Percentiles rank a stretch among this genome's conserved stretches.
These are phyloP conservation scores for Kokia cookei DNA, from an alignment of 441 rosid species.

Conservation along the genomic window DNA sequence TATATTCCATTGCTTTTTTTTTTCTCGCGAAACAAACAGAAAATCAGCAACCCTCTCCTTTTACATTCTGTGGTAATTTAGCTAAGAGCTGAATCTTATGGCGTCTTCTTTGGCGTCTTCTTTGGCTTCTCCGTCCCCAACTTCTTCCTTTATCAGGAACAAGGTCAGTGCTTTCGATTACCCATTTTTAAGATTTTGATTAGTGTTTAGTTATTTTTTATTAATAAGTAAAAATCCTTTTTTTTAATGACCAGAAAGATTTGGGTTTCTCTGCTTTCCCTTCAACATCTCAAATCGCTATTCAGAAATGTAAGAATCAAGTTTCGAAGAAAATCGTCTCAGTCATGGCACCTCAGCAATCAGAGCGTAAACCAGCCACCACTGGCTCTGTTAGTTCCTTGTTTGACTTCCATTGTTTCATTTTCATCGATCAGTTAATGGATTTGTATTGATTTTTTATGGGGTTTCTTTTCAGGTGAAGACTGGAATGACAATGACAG, in stretches of 20 bases:
- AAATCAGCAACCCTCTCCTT: background rate
- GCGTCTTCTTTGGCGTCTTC: conserved; percentile 79
- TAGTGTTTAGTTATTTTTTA: background rate
- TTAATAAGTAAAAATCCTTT: background rate
- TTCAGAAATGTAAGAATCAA: conserved; percentile 49
- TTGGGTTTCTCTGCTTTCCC: conserved; percentile 39
- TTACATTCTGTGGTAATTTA: background rate
- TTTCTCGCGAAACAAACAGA: background rate
- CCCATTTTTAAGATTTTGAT: background rate
- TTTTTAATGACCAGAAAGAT: conserved; percentile 34
- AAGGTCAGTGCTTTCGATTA: conserved; percentile 25
- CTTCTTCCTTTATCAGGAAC: conserved; percentile 33
- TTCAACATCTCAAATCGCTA: conserved; percentile 36
- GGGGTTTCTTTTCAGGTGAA: conserved; percentile 53
- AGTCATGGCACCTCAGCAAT: conserved; percentile 74
- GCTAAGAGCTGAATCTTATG: conserved; percentile 25
- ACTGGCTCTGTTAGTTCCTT: conserved; percentile 68
- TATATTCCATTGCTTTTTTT: background rate
- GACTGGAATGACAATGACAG: conserved; percentile 88
- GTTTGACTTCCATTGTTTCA: background rate
- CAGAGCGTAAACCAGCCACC: conserved; percentile 64
- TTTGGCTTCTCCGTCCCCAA: conserved; percentile 32
- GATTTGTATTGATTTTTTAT: background rate
- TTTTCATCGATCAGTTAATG: background rate
- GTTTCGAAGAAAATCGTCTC: conserved; percentile 57